Conservation (phyloP, 2,329 filamentous ascomycete genomes). For the Lasiodiplodia theobromae region DNA sequence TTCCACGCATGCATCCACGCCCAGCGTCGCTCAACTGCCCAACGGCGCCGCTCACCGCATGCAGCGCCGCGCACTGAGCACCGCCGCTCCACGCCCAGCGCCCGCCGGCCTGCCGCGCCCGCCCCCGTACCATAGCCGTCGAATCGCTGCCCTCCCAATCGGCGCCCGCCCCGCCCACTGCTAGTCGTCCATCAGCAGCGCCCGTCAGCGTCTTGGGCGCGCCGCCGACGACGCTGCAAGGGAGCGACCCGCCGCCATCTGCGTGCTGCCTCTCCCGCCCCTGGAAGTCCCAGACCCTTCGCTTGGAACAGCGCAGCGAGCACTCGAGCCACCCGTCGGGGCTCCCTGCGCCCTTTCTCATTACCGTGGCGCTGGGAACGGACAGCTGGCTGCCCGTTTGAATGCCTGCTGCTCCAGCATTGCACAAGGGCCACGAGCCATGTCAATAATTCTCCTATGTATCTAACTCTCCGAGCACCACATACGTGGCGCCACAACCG, state of each 20-base stretch:
- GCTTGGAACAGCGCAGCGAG: slow-evolving; percentile 26
- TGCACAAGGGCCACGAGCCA: slow-evolving; percentile 23
- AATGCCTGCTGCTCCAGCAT: slow-evolving; percentile 9
- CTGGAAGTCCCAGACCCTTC: slow-evolving; percentile 19
- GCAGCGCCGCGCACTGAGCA: slow-evolving; percentile 21
- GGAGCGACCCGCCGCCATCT: slow-evolving; percentile 2
- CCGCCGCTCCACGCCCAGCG: background rate
- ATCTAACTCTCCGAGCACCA: slow-evolving; percentile 1
- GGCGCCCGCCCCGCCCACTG: slow-evolving; percentile 7
- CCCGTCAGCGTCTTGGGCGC: background rate
- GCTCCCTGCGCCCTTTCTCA: slow-evolving; percentile 27
- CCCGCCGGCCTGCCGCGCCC: background rate
- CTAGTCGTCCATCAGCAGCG: background rate
- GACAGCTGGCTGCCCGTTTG: slow-evolving; percentile 28
- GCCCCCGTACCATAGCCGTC: background rate
- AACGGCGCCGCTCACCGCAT: slow-evolving; percentile 26
- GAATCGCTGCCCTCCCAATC: background rate
- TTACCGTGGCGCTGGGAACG: slow-evolving; percentile 27
- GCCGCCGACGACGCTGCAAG: background rate
- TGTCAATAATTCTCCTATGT: slow-evolving; percentile 25
- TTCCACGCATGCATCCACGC: slow-evolving; percentile 22
- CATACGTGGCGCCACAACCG: slow-evolving; percentile 18
- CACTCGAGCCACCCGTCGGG: slow-evolving; percentile 22
- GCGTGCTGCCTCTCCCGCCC: slow-evolving; percentile 17
- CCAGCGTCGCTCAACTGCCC: slow-evolving; percentile 10